Percentiles rank a stretch among this genome's conserved stretches.
These are phyloP conservation scores for Suhomyces pyralidae DNA, from an alignment of 805 yeast genomes.

Conservation along the genomic window DNA sequence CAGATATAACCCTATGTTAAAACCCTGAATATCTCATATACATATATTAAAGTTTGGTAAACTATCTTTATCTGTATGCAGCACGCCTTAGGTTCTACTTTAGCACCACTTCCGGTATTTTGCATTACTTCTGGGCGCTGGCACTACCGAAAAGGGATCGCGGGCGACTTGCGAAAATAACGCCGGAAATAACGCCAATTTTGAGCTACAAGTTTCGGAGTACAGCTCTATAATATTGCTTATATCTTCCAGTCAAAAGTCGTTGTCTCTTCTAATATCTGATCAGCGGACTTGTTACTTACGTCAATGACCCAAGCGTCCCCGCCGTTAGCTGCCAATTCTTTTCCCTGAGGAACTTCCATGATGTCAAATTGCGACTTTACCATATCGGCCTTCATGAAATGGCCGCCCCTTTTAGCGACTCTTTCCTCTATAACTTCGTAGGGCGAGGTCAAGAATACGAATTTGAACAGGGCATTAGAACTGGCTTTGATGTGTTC, in stretches of 20 bases:
- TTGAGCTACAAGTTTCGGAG: not conserved
- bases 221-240: not conserved
- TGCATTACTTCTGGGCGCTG: not conserved
- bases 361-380: conserved; percentile 71
- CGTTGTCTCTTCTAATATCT: conserved; percentile 17
- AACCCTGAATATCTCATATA: not conserved
- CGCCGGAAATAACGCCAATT: not conserved
- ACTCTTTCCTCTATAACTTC: conserved; percentile 64
- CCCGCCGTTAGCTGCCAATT: conserved; percentile 37
- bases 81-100: not conserved
- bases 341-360: conserved; percentile 59
- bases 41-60: not conserved
- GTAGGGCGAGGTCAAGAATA: conserved; percentile 64
- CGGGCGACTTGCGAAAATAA: not conserved
- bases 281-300: conserved; percentile 26
- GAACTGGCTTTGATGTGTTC: conserved; percentile 49
- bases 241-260: not conserved
- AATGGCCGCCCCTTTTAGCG: conserved; percentile 66
- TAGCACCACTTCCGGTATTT: not conserved
- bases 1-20: not conserved
- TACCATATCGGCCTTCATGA: conserved; percentile 85
- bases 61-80: not conserved
- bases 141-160: not conserved
- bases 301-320: conserved; percentile 34
- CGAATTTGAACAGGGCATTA: conserved; percentile 45